Percentiles rank a stretch among this genome's conserved stretches.
phyloP scores from a whole-genome alignment of 192 early-diverging fungal species.

The Chytriomyces confervae region DNA sequence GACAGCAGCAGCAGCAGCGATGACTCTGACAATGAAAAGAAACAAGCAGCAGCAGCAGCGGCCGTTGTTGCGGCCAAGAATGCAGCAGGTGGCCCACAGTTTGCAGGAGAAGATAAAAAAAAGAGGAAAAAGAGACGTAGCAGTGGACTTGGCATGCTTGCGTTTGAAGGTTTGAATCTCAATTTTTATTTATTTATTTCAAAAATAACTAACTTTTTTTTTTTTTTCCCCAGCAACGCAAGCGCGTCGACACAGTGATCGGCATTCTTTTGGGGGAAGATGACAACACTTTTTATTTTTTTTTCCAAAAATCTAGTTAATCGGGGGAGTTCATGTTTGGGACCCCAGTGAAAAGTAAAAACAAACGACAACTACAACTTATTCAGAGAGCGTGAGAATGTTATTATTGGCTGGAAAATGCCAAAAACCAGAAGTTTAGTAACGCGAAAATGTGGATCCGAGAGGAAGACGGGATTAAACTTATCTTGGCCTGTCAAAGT shows the following conservation, averaged over 20 bases:
- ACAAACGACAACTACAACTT: no score
- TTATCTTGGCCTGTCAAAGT: no score
- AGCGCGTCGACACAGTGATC: slow-evolving; percentile 8
- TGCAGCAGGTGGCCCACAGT: slow-evolving; percentile 11
- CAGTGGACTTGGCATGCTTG: slow-evolving; percentile 12
- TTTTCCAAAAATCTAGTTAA: no score
- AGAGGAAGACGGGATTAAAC: no score
- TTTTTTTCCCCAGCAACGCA: background rate
- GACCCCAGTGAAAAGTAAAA: no score
- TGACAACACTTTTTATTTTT: no score
- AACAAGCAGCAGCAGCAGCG: background rate
- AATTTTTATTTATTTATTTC: no score
- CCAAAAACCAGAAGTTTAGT: no score
- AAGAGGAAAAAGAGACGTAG: background rate
- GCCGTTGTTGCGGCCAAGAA: background rate
- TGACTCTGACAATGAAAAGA: background rate
- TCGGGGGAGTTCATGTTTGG: no score
- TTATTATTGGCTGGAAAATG: no score
- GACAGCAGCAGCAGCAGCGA: background rate
- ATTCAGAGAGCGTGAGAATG: no score
- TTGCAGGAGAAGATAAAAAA: slow-evolving; percentile 20
- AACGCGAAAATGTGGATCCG: no score
- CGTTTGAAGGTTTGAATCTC: slow-evolving; percentile 12
- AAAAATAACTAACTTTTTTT: background rate
- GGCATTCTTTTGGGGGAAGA: background rate